Percentiles rank a stretch among this genome's conserved stretches.
Conservation (phyloP, 2,329 filamentous ascomycete genomes). For the Exutisphaerella laricina region DNA sequence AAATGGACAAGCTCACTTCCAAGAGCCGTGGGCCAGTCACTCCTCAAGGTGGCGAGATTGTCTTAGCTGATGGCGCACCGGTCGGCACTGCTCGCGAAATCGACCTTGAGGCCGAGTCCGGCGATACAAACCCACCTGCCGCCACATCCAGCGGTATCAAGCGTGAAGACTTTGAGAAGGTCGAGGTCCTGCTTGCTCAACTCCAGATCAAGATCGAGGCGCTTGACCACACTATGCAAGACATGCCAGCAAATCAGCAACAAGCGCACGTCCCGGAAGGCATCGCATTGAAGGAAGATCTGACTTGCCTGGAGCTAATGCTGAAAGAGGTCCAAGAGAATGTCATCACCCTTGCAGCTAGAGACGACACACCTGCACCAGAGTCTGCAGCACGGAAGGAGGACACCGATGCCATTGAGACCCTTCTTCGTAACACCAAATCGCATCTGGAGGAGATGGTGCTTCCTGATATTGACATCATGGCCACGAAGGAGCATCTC, state of each 20-base stretch:
- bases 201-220: constrained; percentile 79
- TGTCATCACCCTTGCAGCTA: constrained; percentile 48
- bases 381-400: constrained; percentile 65
- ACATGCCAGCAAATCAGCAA: constrained; percentile 41
- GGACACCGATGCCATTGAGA: constrained; percentile 86
- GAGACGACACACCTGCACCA: constrained; percentile 28
- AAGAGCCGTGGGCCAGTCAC: constrained; percentile 38
- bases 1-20: constrained; percentile 73
- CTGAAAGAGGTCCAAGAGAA: constrained; percentile 55
- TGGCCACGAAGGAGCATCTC: constrained; percentile 58
- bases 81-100: constrained; percentile 36
- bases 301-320: constrained; percentile 42
- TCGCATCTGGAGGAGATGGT: constrained; percentile 75
- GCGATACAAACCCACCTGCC: constrained; percentile 15
- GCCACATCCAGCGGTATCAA: constrained; percentile 43
- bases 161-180: constrained; percentile 72
- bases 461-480: constrained; percentile 59
- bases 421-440: constrained; percentile 83
- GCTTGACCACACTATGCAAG: constrained; percentile 54
- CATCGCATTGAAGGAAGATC: constrained; percentile 48
- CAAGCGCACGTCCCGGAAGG: constrained; percentile 33
- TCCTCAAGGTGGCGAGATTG: constrained; percentile 49
- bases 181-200: constrained; percentile 77
- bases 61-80: constrained; percentile 51
- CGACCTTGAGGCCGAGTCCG: constrained; percentile 37